Base-by-base conservation (phyloP, 2,329 filamentous ascomycete species). In the Colletotrichum paranaense region DNA sequence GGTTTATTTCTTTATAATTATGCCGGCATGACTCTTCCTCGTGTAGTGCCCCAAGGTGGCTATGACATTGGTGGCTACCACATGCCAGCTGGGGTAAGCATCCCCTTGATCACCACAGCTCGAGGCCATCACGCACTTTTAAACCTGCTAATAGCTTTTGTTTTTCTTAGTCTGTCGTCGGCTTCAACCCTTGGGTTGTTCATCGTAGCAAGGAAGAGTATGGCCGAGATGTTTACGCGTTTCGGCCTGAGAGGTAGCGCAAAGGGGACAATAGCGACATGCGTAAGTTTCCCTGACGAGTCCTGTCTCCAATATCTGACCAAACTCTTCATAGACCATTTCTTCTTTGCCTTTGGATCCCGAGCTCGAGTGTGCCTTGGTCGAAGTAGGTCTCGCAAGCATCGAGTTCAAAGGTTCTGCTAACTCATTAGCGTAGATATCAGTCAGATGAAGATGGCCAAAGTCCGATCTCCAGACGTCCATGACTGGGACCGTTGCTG, bases 121-220 rank as follows among this genome's bases (percentile, higher is more conserved):
- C 12, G 1, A 5, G 2, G 22, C 5, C 38, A 42, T 6, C 8
- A 26, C 19, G 22, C 1, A 2, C 22, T 6, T 28, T 16, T 0
- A 5, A 26, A 2, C 5, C 16, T 56, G 32, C 4, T 16, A 4
- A 22, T 9, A 11, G 12, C 19, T 12, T 12, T 11, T 12, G 2
- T 11, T 12, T 12, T 2, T 11, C 4, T 35, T 35, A 70, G 67
- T 60, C 55, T 2, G 76, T 78, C 38, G 76, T 79, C 6, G 76
- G 75, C 14, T 76, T 78, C 22, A 78, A 77, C 22, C 78, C 77
- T 12, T 79, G 77, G 78, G 78, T 79, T 16, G 73, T 79, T 2
- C 78, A 79, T 28, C 73, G 67, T 19, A 68, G 62, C 46, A 58
- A 63, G 16, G 53, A 58, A 9, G 67, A 66, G 7, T 60, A 60